These are phyloP conservation scores for Seiridium cupressi DNA, from an alignment of 2,329 filamentous ascomycete species.

Conservation along the genomic window DNA sequence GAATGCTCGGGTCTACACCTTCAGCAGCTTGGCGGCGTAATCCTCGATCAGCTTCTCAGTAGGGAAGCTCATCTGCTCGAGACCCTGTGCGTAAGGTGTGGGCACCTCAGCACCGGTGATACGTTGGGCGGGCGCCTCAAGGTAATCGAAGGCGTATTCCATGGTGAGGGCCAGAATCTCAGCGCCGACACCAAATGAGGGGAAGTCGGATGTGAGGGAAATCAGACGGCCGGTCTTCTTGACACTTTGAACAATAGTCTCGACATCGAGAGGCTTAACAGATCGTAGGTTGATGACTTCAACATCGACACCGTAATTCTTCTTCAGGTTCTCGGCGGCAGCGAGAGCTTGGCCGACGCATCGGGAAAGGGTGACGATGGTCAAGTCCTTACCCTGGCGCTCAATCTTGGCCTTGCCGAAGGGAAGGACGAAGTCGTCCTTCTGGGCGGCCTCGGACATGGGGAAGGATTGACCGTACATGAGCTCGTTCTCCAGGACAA, in stretches of 20 bases:
- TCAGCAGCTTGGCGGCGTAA: slow-evolving; percentile 84
- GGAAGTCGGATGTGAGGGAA: slow-evolving; percentile 93
- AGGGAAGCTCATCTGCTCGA: slow-evolving; percentile 96
- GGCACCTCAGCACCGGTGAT: slow-evolving; percentile 97
- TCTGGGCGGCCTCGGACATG: slow-evolving; percentile 95
- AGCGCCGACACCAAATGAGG: slow-evolving; percentile 86
- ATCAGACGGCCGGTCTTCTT: slow-evolving; percentile 97
- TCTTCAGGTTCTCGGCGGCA: slow-evolving; percentile 88
- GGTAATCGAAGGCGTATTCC: slow-evolving; percentile 98
- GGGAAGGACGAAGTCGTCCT: slow-evolving; percentile 93
- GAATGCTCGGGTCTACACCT: slow-evolving; percentile 19
- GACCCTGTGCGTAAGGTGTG: slow-evolving; percentile 87
- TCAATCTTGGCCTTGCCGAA: slow-evolving; percentile 99
- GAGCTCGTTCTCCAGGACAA: slow-evolving; percentile 83
- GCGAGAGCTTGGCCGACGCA: slow-evolving; percentile 89
- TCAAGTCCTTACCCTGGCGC: slow-evolving; percentile 91
- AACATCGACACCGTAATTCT: slow-evolving; percentile 92
- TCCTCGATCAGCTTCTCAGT: slow-evolving; percentile 83
- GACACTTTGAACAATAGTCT: slow-evolving; percentile 92
- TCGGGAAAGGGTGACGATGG: slow-evolving; percentile 90
- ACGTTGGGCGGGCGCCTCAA: slow-evolving; percentile 88
- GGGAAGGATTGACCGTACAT: slow-evolving; percentile 95
- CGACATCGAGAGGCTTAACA: slow-evolving; percentile 93
- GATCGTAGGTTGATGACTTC: slow-evolving; percentile 99
- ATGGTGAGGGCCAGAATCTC: slow-evolving; percentile 93